Percentiles rank a stretch among this genome's conserved stretches.
Evolutionary conservation across 225 moss, liverwort and hornwort species (phyloP).

Genomic region (Sphagnum contortum): DNA sequence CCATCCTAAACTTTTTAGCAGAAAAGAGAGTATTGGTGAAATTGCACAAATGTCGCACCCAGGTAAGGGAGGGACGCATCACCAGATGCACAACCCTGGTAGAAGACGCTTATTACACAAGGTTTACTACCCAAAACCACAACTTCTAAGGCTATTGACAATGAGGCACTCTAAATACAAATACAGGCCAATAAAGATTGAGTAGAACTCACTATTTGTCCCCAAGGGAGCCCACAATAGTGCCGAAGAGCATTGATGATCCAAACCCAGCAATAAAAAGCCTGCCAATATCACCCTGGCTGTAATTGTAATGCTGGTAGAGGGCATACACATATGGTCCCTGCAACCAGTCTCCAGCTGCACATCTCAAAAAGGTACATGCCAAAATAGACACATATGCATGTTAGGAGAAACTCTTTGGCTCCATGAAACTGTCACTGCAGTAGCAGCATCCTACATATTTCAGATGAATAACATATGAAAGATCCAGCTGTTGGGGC

Average conservation of each 20-base stretch:
- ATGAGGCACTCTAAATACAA: too few relatives aligned
- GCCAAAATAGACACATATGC: neutral
- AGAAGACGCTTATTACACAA: too few relatives aligned
- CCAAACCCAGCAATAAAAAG: conserved; percentile 70
- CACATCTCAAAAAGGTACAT: conserved; percentile 1
- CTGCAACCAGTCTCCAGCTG: conserved; percentile 99
- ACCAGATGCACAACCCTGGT: too few relatives aligned
- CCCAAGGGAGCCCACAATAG: conserved; percentile 67
- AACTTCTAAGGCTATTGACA: too few relatives aligned
- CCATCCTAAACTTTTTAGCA: neutral
- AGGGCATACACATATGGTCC: conserved; percentile 97
- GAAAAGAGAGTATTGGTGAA: too few relatives aligned
- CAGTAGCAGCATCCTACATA: neutral
- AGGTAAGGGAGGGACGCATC: too few relatives aligned
- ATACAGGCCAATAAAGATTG: neutral
- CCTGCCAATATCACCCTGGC: conserved; percentile 53
- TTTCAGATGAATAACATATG: neutral
- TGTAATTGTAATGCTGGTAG: conserved; percentile 50
- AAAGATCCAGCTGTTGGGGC: neutral
- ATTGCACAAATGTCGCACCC: too few relatives aligned
- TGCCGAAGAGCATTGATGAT: conserved; percentile 68
- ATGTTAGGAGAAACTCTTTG: neutral
- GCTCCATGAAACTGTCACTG: neutral
- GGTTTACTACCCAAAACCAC: too few relatives aligned
- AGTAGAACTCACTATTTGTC: conserved; percentile 52